phyloP scores from a whole-genome alignment of 2,329 filamentous ascomycete genomes.

The Dothistroma pini region DNA sequence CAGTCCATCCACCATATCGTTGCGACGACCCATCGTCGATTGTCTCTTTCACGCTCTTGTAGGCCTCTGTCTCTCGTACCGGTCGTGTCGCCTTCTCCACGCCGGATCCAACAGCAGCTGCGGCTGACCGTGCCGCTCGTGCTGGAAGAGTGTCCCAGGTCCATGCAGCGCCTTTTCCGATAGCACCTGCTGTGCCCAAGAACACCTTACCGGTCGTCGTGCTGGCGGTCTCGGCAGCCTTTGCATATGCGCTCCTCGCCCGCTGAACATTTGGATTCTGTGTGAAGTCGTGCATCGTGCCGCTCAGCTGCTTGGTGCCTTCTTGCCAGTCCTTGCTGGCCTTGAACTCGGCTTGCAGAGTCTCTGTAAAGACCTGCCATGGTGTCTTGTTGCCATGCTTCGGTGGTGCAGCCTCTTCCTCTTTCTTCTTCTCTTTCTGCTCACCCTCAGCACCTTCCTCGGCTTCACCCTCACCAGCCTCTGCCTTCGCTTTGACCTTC shows the following conservation, averaged over 20 bases:
- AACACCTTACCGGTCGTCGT: slow-evolving; percentile 74
- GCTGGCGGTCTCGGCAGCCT: slow-evolving; percentile 77
- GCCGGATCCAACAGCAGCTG: slow-evolving; percentile 77
- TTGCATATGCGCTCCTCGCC: slow-evolving; percentile 81
- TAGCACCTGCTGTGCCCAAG: slow-evolving; percentile 77
- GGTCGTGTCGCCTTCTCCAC: slow-evolving; percentile 94
- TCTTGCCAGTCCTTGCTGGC: slow-evolving; percentile 99
- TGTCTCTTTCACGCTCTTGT: slow-evolving; percentile 86
- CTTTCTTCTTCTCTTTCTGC: slow-evolving; percentile 57
- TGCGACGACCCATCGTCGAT: slow-evolving; percentile 97
- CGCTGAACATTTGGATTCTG: slow-evolving; percentile 88
- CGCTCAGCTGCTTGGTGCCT: slow-evolving; percentile 89
- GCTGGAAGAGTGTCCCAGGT: slow-evolving; percentile 96
- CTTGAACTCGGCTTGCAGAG: slow-evolving; percentile 90
- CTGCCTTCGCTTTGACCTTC: slow-evolving; percentile 26
- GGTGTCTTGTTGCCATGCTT: slow-evolving; percentile 97
- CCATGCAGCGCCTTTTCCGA: slow-evolving; percentile 90
- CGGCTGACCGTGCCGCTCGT: slow-evolving; percentile 83
- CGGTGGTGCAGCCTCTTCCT: slow-evolving; percentile 74
- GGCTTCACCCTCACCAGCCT: slow-evolving; percentile 38
- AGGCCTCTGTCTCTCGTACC: slow-evolving; percentile 90
- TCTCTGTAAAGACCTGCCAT: slow-evolving; percentile 98
- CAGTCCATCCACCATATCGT: slow-evolving; percentile 91
- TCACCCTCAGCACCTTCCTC: slow-evolving; percentile 46
- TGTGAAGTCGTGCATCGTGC: slow-evolving; percentile 82